These are phyloP conservation scores for Cadophora sp. DNA, from an alignment of 2,329 filamentous ascomycete species.

Conservation along the genomic window DNA sequence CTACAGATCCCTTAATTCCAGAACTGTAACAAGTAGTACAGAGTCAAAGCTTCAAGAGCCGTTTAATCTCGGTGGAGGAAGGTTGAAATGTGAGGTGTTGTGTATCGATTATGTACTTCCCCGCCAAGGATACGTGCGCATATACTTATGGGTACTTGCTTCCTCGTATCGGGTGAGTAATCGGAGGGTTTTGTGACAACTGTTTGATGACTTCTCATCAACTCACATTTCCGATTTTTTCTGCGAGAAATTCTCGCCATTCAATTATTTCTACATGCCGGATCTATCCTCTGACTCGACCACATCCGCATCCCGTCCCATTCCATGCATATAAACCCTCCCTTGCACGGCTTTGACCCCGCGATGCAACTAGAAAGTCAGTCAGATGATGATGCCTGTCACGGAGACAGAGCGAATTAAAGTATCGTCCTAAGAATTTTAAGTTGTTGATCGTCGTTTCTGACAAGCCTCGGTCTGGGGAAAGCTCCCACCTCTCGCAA, in stretches of 20 bases:
- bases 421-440: slow-evolving; percentile 11
- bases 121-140: neutral
- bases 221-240: neutral
- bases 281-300: no score
- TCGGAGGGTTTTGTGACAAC: neutral
- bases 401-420: slow-evolving; percentile 14
- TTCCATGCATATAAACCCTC: neutral
- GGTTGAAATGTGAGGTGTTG: neutral
- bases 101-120: slow-evolving; percentile 4
- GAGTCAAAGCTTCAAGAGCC: neutral
- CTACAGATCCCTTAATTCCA: neutral
- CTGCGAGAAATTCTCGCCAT: neutral
- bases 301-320: neutral
- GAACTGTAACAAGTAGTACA: neutral
- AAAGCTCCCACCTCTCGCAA: neutral
- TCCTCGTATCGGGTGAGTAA: neutral
- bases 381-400: slow-evolving; percentile 1
- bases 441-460: slow-evolving; percentile 17
- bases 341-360: neutral
- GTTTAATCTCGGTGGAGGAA: neutral
- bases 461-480: slow-evolving; percentile 20
- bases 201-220: neutral
- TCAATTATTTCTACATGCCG: neutral
- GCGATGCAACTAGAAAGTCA: neutral
- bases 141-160: slow-evolving; percentile 5